Percentiles rank a stretch among this genome's conserved stretches.
phyloP scores from a whole-genome alignment of 1,284 basidiomycete species.

The Rhodotorula sp. region DNA sequence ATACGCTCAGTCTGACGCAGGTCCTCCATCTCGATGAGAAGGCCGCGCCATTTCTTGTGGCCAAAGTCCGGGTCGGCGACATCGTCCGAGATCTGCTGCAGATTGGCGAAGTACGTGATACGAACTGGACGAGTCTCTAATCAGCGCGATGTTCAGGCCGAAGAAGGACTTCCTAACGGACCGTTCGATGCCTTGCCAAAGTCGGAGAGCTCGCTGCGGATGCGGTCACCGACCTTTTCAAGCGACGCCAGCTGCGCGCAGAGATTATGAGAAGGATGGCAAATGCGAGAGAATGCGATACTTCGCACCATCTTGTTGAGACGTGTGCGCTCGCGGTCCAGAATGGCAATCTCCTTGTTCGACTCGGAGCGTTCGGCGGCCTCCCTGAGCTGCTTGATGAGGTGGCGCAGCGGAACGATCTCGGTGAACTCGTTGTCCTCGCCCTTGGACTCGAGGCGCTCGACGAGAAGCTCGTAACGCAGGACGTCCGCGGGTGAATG shows the following conservation, averaged over 20 bases:
- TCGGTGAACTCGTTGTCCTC: conserved; percentile 31
- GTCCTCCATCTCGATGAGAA: conserved; percentile 24
- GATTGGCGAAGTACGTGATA: conserved; percentile 37
- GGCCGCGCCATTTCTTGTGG: conserved; percentile 21
- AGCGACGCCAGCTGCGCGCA: conserved; percentile 17
- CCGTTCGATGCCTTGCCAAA: conserved; percentile 39
- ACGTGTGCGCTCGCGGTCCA: conserved; percentile 17
- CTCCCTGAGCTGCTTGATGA: conserved; percentile 31
- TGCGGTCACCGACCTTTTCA: conserved; percentile 40
- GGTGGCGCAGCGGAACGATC: conserved; percentile 11
- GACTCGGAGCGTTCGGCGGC: conserved; percentile 6
- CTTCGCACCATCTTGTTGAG: conserved; percentile 1
- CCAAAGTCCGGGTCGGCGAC: conserved; percentile 33
- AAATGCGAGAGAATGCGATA: neutral
- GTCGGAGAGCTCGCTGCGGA: conserved; percentile 34
- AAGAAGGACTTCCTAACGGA: neutral
- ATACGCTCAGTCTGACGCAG: conserved; percentile 23
- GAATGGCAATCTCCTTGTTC: conserved; percentile 16
- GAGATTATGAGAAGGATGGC: too few relatives aligned
- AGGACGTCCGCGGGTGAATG: conserved; percentile 30
- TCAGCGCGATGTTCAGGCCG: neutral
- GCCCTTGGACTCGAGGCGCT: conserved; percentile 32
- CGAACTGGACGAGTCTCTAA: conserved; percentile 16
- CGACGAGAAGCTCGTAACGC: conserved; percentile 35
- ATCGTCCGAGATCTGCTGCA: conserved; percentile 38